Base-by-base conservation (phyloP, 2,329 filamentous ascomycete species). In the Colletotrichum sp. region DNA sequence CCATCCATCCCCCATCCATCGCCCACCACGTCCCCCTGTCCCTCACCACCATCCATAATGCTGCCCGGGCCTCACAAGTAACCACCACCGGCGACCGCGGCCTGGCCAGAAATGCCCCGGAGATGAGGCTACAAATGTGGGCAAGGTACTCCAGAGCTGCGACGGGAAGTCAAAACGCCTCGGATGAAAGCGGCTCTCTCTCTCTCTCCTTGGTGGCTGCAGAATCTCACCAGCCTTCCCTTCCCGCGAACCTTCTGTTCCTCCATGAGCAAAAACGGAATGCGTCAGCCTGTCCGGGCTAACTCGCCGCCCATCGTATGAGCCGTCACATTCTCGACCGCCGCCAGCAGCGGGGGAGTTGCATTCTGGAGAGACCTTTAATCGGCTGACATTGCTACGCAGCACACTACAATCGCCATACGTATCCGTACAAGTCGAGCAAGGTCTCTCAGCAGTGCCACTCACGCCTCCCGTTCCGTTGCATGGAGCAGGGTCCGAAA, bases 181-280 rank as follows among this genome's bases (percentile, higher is more conserved):
- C 62, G 71, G 71, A 73, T 36, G 68, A 62, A 73, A 73, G 34
- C 71, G 62, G 71, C 62, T 16, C 54, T 57, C 62, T 12, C 66
- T 12, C 66, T 55, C 43, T 63, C 36, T 33, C 38, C 27, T 36
- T n/a, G 57, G 57, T 59, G 67, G 38, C 70, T 66, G 66, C 57
- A 61, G 29, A 29, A 31, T 61, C 33, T 36, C 57, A 31, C 31
- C 29, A 61, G 33, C 29, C 18, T 61, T n/a, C 54, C 24, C 21
- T 57, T 57, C 54, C 27, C 21, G 54, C 33, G 18, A 36, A 34
- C 57, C 57, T n/a, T 61, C 29, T 61, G 57, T 21, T 13, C 29
- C 29, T 21, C 29, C 29, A 21, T 15, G 31, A 21, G 21, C 57
- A 61, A 61, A 21, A n/a, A 38, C 15, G 59, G 36, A 38, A 38